phyloP scores from a whole-genome alignment of 1,284 basidiomycete genomes.

The Butyriboletus appendiculatus region DNA sequence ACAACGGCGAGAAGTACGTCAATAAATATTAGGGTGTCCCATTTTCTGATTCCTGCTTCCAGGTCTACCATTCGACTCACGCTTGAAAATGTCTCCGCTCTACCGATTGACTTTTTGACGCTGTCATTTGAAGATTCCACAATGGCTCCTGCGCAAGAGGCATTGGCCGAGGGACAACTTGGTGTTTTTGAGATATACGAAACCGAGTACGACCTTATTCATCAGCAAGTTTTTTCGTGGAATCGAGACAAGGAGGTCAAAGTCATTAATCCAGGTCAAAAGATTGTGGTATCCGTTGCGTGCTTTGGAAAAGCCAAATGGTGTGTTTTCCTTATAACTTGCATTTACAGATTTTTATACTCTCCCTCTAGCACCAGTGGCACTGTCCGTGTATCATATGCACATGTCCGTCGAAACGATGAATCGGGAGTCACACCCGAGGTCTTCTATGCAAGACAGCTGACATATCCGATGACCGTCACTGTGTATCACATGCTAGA shows the following conservation, averaged over 20 bases:
- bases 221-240: slow-evolving; percentile 84
- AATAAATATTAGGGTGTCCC: not conserved
- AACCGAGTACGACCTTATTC: slow-evolving; percentile 80
- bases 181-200: slow-evolving; percentile 89
- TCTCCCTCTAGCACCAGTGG: slow-evolving; percentile 63
- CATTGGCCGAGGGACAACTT: slow-evolving; percentile 78
- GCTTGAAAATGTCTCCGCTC: slow-evolving; percentile 82
- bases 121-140: slow-evolving; percentile 91
- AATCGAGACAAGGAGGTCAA: slow-evolving; percentile 52
- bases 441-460: slow-evolving; percentile 79
- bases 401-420: slow-evolving; percentile 55
- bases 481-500: slow-evolving; percentile 94
- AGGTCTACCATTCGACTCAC: slow-evolving; percentile 84
- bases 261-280: slow-evolving; percentile 70
- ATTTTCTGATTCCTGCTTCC: slow-evolving; percentile 10
- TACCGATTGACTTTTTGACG: slow-evolving; percentile 85
- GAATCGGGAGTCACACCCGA: slow-evolving; percentile 39
- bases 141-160: slow-evolving; percentile 70
- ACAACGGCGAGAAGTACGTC: slow-evolving; percentile 86
- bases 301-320: slow-evolving; percentile 92
- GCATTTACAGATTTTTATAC: slow-evolving; percentile 1
- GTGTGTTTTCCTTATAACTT: slow-evolving; percentile 47
- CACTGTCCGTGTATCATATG: slow-evolving; percentile 83
- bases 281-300: slow-evolving; percentile 64
- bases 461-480: slow-evolving; percentile 83